Evolutionary conservation across 2,329 filamentous ascomycete species (phyloP), one percentile per base, ranked within the genome.

Genomic region (Davidsoniella neocaledoniae): DNA sequence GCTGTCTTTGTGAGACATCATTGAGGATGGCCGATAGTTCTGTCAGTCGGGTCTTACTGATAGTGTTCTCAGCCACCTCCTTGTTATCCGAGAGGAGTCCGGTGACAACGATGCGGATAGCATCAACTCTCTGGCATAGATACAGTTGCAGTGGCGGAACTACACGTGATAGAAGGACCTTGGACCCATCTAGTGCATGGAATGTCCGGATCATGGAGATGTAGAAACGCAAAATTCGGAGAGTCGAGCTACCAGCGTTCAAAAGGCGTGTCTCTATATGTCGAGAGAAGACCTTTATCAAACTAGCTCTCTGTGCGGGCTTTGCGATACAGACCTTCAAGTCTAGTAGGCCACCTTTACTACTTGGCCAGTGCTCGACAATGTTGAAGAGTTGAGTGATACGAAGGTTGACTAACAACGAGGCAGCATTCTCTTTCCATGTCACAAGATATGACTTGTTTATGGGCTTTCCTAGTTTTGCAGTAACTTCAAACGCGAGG

Each of bases 191-290:
- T 3, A 90, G 68, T 23, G 76, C 73, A 58, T 85, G 80, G 56
- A 88, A 86, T 0, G 81, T 79, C 52, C 78, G 76, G 54, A 90
- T 88, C 66, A 88, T 81, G 55, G 76, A 79, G 52, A 88, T 84
- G 62, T 90, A 90, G 2, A 82, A 78, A 56, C 80, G 78, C 46
- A 90, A 62, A 33, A 90, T 86, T 54, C 85, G 77, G 2, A 83
- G 71, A 1, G 84, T 88, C 16, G 82, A 86, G 39, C 81, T 73
- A 2, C 83, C 84, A 1, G 84, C 79, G 58, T 90, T 83, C 9
- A 91, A 67, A 6, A 93, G 65, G 12, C 81, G 74, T 48, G 68
- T 72, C 52, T 78, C 76, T 16, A 90, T 63, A 9, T 80, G 73
- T 7, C 71, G 67, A 1, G 79, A 76, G 61, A 90, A 90, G 37